phyloP scores from a whole-genome alignment of 768 basidiomycete species.

The Lyophyllum decastes region DNA sequence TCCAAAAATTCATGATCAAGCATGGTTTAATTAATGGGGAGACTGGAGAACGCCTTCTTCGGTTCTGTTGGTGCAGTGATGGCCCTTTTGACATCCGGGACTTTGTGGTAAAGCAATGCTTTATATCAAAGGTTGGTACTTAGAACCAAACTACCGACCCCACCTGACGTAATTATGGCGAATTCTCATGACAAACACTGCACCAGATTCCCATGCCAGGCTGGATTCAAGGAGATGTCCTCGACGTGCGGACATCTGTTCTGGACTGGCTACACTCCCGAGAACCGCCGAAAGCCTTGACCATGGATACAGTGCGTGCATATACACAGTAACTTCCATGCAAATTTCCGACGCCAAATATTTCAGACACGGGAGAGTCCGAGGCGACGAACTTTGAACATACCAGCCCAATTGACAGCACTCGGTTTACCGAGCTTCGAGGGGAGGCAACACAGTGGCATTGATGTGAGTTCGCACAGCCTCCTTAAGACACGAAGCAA shows the following conservation, averaged over 20 bases:
- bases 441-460: conserved; percentile 86
- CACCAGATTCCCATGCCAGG: conserved; percentile 63
- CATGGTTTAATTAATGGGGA: conserved; percentile 68
- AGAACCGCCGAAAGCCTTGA: conserved; percentile 17
- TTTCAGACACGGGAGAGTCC: conserved; percentile 26
- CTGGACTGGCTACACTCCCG: conserved; percentile 42
- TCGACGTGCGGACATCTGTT: conserved; percentile 73
- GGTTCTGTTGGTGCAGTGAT: conserved; percentile 83
- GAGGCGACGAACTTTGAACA: conserved; percentile 52
- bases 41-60: conserved; percentile 56
- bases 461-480: conserved; percentile 67
- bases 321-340: conserved; percentile 6
- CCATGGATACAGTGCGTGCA: conserved; percentile 19
- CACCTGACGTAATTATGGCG: background rate
- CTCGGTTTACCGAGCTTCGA: conserved; percentile 75
- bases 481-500: conserved; percentile 10
- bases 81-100: conserved; percentile 84
- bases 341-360: conserved; percentile 1
- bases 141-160: conserved; percentile 1
- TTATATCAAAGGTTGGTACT: conserved; percentile 69
- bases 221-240: conserved; percentile 73
- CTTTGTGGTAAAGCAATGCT: conserved; percentile 88
- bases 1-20: conserved; percentile 68
- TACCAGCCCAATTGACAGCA: conserved; percentile 72
- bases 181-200: background rate